Conservation (phyloP, 371 early-diverging fungal genomes). For the Lichtheimia hyalospora region DNA sequence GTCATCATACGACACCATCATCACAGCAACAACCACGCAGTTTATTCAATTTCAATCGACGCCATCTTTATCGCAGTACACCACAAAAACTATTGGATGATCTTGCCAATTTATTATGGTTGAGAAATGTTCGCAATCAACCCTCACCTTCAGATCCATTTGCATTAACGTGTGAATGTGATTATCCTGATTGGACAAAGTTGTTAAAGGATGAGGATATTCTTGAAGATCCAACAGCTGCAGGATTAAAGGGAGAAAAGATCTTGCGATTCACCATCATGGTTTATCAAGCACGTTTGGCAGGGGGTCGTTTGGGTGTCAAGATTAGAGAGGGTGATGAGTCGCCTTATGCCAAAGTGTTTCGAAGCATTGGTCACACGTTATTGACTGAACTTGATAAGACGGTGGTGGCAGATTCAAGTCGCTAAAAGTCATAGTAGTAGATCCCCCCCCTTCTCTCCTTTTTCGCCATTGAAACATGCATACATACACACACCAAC, state of each 20-base stretch:
- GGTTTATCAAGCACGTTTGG: conserved; percentile 38
- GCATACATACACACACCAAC: not conserved
- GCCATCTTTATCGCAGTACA: conserved; percentile 25
- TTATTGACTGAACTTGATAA: conserved; percentile 26
- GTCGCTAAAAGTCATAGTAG: not conserved
- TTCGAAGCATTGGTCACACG: conserved; percentile 15
- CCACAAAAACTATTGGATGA: conserved; percentile 25
- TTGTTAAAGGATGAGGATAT: conserved; percentile 3
- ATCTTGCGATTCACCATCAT: conserved; percentile 22
- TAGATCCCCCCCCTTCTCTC: not conserved
- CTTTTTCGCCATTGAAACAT: not conserved
- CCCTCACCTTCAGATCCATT: conserved; percentile 13
- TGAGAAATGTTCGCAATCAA: conserved; percentile 15
- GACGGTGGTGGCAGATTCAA: not conserved
- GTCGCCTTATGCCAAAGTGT: conserved; percentile 13
- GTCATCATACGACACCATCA: not conserved
- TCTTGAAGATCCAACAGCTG: conserved; percentile 1
- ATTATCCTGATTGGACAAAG: conserved; percentile 17
- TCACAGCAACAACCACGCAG: conserved; percentile 21
- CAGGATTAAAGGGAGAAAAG: conserved; percentile 4
- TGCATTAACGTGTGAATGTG: conserved; percentile 24
- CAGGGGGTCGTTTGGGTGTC: conserved; percentile 34
- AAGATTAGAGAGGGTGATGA: conserved; percentile 34
- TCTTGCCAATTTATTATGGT: conserved; percentile 14
- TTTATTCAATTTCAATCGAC: conserved; percentile 32